These are phyloP conservation scores for Centrapalus pauciflorus DNA, from an alignment of 129 eudicot species.

Conservation along the genomic window DNA sequence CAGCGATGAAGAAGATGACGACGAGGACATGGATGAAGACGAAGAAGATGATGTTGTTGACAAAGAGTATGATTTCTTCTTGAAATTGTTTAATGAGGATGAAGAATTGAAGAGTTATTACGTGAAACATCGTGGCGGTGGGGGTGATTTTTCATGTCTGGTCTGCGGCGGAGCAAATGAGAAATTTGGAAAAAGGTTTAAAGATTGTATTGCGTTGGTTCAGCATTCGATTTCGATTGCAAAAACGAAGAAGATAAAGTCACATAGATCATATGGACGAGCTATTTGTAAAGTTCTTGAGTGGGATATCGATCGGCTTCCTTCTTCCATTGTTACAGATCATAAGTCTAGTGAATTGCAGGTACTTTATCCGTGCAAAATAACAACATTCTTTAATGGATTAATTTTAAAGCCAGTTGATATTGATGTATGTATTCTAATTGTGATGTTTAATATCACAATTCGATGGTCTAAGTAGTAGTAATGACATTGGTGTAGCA, in stretches of 20 bases:
- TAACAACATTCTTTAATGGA: no score
- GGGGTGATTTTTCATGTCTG: constrained; percentile 78
- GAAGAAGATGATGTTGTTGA: constrained; percentile 25
- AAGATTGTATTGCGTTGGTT: constrained; percentile 64
- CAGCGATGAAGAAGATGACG: constrained; percentile 35
- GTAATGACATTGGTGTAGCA: no score
- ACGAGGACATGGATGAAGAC: constrained; percentile 14
- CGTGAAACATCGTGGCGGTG: constrained; percentile 48
- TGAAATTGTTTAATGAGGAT: constrained; percentile 40
- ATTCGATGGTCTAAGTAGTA: no score
- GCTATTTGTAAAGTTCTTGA: constrained; percentile 80
- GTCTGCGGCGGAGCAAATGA: constrained; percentile 58
- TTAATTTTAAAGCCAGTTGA: no score
- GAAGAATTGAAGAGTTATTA: constrained; percentile 54
- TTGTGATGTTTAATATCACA: no score
- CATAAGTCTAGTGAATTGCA: constrained; percentile 17
- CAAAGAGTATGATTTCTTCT: constrained; percentile 35
- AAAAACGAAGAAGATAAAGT: constrained; percentile 61
- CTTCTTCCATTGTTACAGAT: constrained; percentile 25
- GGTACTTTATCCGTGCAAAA: no score
- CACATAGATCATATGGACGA: constrained; percentile 65
- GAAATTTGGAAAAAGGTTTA: constrained; percentile 57
- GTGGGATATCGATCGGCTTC: constrained; percentile 71
- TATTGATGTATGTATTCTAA: no score
- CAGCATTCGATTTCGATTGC: constrained; percentile 60